These are phyloP conservation scores for Alternaria longipes DNA, from an alignment of 2,329 filamentous ascomycete genomes.

Conservation along the genomic window DNA sequence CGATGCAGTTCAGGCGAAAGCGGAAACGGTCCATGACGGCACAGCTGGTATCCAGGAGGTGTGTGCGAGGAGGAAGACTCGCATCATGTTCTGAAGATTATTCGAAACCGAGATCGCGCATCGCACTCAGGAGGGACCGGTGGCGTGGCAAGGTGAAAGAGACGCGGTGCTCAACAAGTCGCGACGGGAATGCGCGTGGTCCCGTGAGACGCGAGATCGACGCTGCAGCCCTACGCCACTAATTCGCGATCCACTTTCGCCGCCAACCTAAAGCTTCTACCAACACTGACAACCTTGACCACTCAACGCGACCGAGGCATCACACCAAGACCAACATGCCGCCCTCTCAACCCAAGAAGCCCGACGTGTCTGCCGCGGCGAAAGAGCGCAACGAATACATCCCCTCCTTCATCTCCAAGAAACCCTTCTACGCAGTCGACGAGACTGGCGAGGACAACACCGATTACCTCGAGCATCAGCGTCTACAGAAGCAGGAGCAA, in stretches of 20 bases:
- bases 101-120: conserved; percentile 12
- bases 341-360: conserved; percentile 59
- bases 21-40: conserved; percentile 77
- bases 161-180: conserved; percentile 16
- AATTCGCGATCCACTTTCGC: conserved; percentile 29
- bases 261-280: conserved; percentile 20
- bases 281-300: conserved; percentile 7
- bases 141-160: conserved; percentile 5
- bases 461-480: conserved; percentile 97
- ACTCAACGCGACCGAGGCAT: conserved; percentile 3
- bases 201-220: conserved; percentile 30
- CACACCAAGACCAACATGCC: conserved; percentile 50
- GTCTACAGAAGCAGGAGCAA: conserved; percentile 75
- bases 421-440: conserved; percentile 93
- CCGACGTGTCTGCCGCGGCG: conserved; percentile 63
- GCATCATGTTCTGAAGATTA: conserved; percentile 26
- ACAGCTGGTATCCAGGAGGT: conserved; percentile 9
- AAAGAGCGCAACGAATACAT: conserved; percentile 99
- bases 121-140: background rate
- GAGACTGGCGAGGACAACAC: conserved; percentile 69
- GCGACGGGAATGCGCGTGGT: conserved; percentile 28
- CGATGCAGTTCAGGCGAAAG: conserved; percentile 93
- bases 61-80: background rate
- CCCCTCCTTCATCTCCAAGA: conserved; percentile 95
- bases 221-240: conserved; percentile 44